Percentiles rank a stretch among this genome's conserved stretches.
phyloP scores from a whole-genome alignment of 2,329 filamentous ascomycete genomes.

The Dactylellina drechsleri region DNA sequence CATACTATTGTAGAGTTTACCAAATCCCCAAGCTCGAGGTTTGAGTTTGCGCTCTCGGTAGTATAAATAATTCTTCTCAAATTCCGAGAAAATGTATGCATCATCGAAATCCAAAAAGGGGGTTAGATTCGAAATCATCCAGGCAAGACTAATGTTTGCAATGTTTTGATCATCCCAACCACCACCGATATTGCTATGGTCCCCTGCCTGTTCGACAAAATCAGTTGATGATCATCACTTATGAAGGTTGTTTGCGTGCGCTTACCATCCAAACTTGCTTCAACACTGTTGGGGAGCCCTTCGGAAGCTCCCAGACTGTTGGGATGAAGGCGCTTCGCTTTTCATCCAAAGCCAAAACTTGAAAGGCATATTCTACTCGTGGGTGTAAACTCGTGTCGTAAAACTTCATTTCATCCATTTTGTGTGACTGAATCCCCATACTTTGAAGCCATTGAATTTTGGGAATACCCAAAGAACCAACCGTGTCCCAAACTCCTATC shows the following conservation, averaged over 20 bases:
- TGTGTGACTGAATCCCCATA: constrained; percentile 64
- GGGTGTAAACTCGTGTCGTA: constrained; percentile 68
- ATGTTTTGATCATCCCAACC: constrained; percentile 47
- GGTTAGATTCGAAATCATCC: constrained; percentile 47
- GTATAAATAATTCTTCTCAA: constrained; percentile 40
- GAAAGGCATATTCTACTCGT: constrained; percentile 69
- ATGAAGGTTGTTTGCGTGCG: not conserved
- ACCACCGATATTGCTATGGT: constrained; percentile 47
- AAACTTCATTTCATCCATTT: constrained; percentile 64
- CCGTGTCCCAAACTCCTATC: constrained; percentile 68
- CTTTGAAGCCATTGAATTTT: constrained; percentile 65
- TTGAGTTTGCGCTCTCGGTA: constrained; percentile 34
- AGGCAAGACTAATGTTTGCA: constrained; percentile 39
- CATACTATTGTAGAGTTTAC: constrained; percentile 47
- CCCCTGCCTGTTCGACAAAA: constrained; percentile 25
- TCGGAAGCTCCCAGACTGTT: constrained; percentile 66
- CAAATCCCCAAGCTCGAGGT: constrained; percentile 46
- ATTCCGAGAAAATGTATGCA: constrained; percentile 33
- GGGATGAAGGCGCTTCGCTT: constrained; percentile 68
- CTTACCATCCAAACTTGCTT: constrained; percentile 51
- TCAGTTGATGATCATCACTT: not conserved
- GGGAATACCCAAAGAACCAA: constrained; percentile 65
- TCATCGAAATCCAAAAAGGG: constrained; percentile 49
- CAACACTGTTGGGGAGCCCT: constrained; percentile 34
- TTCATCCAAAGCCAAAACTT: constrained; percentile 71